A percentile compares a stretch with the other conserved stretches of the same genome.
Conservation (phyloP, 2,329 filamentous ascomycete species). For the Neonectria hederae region DNA sequence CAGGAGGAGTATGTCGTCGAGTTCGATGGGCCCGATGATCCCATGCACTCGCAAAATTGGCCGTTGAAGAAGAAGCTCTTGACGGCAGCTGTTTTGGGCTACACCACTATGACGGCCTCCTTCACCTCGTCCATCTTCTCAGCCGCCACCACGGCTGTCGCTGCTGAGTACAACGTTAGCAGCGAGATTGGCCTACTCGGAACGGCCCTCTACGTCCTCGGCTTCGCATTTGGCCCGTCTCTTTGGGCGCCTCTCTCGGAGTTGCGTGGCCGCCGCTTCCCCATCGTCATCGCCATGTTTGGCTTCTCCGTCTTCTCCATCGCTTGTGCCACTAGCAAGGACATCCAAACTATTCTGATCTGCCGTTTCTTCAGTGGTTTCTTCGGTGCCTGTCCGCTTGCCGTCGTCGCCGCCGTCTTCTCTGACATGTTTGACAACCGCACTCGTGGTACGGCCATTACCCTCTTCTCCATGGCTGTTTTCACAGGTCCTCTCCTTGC, state of each 20-base stretch:
- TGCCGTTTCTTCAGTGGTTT: slow-evolving; percentile 79
- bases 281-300: slow-evolving; percentile 69
- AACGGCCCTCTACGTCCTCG: slow-evolving; percentile 75
- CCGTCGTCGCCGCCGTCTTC: slow-evolving; percentile 76
- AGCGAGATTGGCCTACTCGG: slow-evolving; percentile 71
- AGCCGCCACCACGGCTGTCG: slow-evolving; percentile 67
- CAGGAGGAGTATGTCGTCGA: slow-evolving; percentile 83
- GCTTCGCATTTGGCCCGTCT: slow-evolving; percentile 76
- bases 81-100: slow-evolving; percentile 75
- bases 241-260: slow-evolving; percentile 80
- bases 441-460: slow-evolving; percentile 62
- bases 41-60: slow-evolving; percentile 90
- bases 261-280: slow-evolving; percentile 72
- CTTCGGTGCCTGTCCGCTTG: slow-evolving; percentile 74
- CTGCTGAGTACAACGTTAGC: slow-evolving; percentile 67
- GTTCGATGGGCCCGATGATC: slow-evolving; percentile 86
- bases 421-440: slow-evolving; percentile 76
- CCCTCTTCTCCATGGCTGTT: slow-evolving; percentile 58
- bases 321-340: slow-evolving; percentile 71
- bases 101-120: slow-evolving; percentile 75
- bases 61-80: slow-evolving; percentile 77
- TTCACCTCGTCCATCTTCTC: slow-evolving; percentile 83
- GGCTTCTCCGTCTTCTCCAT: slow-evolving; percentile 76
- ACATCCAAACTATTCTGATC: slow-evolving; percentile 74
- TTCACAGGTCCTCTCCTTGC: slow-evolving; percentile 74